Evolutionary conservation across 208 protist genomes (phyloP).

Genomic region (Acanthamoeba lenticulata): DNA sequence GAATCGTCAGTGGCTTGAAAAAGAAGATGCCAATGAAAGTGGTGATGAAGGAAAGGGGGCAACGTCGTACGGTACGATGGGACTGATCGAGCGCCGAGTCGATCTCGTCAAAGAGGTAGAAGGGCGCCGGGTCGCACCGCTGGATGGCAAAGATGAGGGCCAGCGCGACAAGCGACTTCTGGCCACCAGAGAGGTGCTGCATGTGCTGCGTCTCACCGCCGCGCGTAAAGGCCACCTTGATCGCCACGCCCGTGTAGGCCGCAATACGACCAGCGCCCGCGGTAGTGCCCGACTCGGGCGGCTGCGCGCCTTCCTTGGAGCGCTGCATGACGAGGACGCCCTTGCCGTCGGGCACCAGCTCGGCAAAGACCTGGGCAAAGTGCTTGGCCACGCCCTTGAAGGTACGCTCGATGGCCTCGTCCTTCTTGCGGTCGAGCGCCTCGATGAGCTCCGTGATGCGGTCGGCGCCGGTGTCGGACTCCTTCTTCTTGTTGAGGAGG

Average conservation of each 20-base stretch:
- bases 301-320: slow-evolving; percentile 13
- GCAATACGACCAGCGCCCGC: not conserved
- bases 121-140: slow-evolving; percentile 97
- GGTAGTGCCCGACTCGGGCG: slow-evolving; percentile 67
- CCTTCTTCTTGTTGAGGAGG: slow-evolving; percentile 88
- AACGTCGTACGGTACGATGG: slow-evolving; percentile 89
- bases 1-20: not conserved
- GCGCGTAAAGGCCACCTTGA: slow-evolving; percentile 87
- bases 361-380: slow-evolving; percentile 96
- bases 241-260: slow-evolving; percentile 91
- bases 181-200: slow-evolving; percentile 96
- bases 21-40: not conserved
- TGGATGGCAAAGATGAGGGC: slow-evolving; percentile 99
- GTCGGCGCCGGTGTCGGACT: slow-evolving; percentile 88
- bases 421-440: slow-evolving; percentile 95
- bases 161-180: slow-evolving; percentile 99
- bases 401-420: slow-evolving; percentile 95
- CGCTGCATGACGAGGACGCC: slow-evolving; percentile 85
- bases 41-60: not conserved
- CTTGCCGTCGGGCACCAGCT: slow-evolving; percentile 94
- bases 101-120: slow-evolving; percentile 99
- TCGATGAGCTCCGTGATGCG: slow-evolving; percentile 95
- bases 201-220: slow-evolving; percentile 83
- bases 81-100: slow-evolving; percentile 97
- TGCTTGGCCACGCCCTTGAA: slow-evolving; percentile 96